Base-by-base conservation (phyloP, 2,329 filamentous ascomycete genomes). In the Stemphylium vesicarium region DNA sequence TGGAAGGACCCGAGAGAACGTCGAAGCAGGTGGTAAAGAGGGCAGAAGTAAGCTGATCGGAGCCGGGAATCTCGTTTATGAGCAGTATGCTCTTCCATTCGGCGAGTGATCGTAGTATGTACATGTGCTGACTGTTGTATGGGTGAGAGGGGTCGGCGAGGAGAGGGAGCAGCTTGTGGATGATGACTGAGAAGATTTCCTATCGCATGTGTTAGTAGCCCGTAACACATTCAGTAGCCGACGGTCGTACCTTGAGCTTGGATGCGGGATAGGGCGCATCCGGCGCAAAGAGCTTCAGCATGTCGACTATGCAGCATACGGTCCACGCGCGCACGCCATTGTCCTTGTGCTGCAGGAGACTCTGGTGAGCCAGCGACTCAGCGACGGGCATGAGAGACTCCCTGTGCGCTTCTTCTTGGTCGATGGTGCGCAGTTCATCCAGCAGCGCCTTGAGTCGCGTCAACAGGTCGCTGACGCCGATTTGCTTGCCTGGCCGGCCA, bases 61-160 rank as follows among this genome's bases (percentile, higher is more conserved):
- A 85, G 52, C 90, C 88, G 22, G 92, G 88, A 35, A 98, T 85
- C 66, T 99, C 95, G 57, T 91, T 90, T 63, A 99, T 84, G 36
- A 99, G 85, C 8, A 98, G 85, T 37, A 99, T 91, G 77, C 92
- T 97, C 81, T 98, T 96, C 65, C 96, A 90, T 64, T 96, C 92
- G 51, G 92, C 88, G 26, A 99, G 84, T 15, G 93, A 97, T 57
- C 88, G 86, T 57, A 99, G 82, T 59, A 97, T 90, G 71, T 96
- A 95, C 77, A 95, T 88, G 78, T 99, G 92, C 76, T 98, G 93
- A 59, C 87, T 88, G 76, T 96, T 94, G 81, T 97, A 98, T 9
- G 93, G 88, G 73, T 96, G 89, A 35, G 88, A 88, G 11, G 93
- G 91, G 68, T 96, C 89, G 68, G 91, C 89, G 22, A 98, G 85